Percentiles rank a stretch among this genome's conserved stretches.
Evolutionary conservation across 768 basidiomycete genomes (phyloP).

Genomic region (Pleurotus citrinopileatus): DNA sequence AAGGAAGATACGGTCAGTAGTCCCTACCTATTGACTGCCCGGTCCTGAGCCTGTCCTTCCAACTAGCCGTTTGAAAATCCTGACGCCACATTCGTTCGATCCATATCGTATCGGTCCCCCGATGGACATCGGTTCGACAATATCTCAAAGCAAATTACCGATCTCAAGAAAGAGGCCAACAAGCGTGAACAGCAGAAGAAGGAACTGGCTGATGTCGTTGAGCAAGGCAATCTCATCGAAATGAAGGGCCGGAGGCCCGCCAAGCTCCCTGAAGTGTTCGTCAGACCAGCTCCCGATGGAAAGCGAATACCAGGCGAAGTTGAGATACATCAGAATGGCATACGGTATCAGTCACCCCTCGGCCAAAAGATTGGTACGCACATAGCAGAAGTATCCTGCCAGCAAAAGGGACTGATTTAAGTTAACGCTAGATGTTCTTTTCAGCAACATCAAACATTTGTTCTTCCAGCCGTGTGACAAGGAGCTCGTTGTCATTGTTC

Average conservation of each 20-base stretch:
- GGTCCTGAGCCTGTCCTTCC: slow-evolving; percentile 11
- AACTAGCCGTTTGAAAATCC: slow-evolving; percentile 92
- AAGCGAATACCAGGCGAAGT: slow-evolving; percentile 97
- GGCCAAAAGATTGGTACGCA: slow-evolving; percentile 87
- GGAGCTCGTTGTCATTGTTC: slow-evolving; percentile 91
- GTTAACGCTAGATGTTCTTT: slow-evolving; percentile 93
- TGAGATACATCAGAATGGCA: slow-evolving; percentile 96
- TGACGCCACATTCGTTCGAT: slow-evolving; percentile 93
- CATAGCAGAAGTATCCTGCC: too few species aligned
- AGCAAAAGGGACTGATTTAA: too few species aligned
- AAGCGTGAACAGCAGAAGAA: slow-evolving; percentile 98
- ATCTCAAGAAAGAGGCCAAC: slow-evolving; percentile 93
- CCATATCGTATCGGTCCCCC: slow-evolving; percentile 88
- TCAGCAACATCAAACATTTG: slow-evolving; percentile 96
- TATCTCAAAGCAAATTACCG: slow-evolving; percentile 89
- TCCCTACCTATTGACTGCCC: neutral
- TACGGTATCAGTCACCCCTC: slow-evolving; percentile 85
- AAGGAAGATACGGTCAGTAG: slow-evolving; percentile 89
- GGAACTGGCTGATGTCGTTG: slow-evolving; percentile 96
- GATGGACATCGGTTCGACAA: slow-evolving; percentile 88
- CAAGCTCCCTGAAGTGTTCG: slow-evolving; percentile 88
- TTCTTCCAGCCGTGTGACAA: slow-evolving; percentile 99
- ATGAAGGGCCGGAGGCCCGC: slow-evolving; percentile 84
- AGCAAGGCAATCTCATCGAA: slow-evolving; percentile 89
- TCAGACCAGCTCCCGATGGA: slow-evolving; percentile 91